Base-by-base conservation (phyloP, 2,329 filamentous ascomycete genomes). In the Paramyrothecium roridum region DNA sequence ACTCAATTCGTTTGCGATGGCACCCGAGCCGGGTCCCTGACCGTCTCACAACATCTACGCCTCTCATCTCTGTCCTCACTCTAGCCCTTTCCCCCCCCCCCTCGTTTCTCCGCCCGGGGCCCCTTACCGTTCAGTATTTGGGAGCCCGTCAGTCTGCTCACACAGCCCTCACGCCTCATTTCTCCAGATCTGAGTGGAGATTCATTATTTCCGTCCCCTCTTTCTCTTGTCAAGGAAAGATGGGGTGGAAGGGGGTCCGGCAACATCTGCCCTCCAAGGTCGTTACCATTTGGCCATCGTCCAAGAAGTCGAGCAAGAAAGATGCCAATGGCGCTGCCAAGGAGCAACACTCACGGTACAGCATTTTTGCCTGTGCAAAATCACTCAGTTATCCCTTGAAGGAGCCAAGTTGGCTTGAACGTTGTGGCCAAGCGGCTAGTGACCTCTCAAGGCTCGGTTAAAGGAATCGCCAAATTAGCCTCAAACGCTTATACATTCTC, bases 241-340 rank as follows among this genome's bases (percentile, higher is more conserved):
- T 76, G 73, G 67, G 67, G 40, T 74, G 73, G 71, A 72, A 68
- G 60, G 67, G 64, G 26, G 65, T 75, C 52, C 73, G 71, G 59
- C 68, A 63, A 21, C 66, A 65, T 53, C 61, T 75, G n/a, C 65
- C 70, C 48, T 65, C 67, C 50, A 70, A 68, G 56, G 65, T 72
- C 51, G 57, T 68, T 23, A 66, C 66, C 6, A 59, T 67, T 13
- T 71, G 65, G 63, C 62, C 69, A 12, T 60, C 63, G 16, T 66
- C 67, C 3, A 69, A 66, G 61, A 70, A 71, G 54, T 26, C 59
- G 22, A 59, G 54, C 48, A 61, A 60, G 23, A 54, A 57, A 51
- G 61, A 51, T 26, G 53, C 56, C 52, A 58, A 62, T 50, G 60
- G 58, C 37, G 20, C 62, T 20, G 52, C 52, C 56, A 61, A 61